Conservation (phyloP, 257 asterid genomes). For the Jasminum sambac region DNA sequence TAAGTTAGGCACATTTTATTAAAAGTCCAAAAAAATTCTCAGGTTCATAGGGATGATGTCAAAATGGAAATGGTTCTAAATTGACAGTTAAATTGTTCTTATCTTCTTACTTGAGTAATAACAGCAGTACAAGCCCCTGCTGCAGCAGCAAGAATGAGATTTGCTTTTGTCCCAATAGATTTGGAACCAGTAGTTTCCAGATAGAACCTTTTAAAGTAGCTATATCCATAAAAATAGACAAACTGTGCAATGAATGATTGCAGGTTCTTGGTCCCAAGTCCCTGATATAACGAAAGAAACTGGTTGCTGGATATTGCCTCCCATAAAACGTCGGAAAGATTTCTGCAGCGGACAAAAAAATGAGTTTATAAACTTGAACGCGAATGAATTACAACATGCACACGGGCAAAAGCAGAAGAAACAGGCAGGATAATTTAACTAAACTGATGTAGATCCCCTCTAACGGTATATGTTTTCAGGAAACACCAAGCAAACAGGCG, state of each 20-base stretch:
- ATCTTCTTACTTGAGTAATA: slow-evolving; percentile 61
- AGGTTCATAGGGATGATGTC: not conserved
- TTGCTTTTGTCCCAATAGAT: slow-evolving; percentile 80
- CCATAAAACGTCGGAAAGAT: slow-evolving; percentile 54
- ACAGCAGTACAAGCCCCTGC: slow-evolving; percentile 90
- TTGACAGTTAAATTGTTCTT: not conserved
- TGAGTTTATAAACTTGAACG: not conserved
- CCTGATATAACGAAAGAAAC: slow-evolving; percentile 76
- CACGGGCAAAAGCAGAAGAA: not conserved
- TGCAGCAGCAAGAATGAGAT: slow-evolving; percentile 85
- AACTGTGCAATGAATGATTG: slow-evolving; percentile 84
- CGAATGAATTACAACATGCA: not conserved
- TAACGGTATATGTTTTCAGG: not conserved
- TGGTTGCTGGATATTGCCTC: slow-evolving; percentile 67
- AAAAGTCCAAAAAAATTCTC: not conserved
- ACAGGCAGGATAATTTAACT: not conserved
- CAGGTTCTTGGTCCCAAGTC: slow-evolving; percentile 83
- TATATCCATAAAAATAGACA: slow-evolving; percentile 86
- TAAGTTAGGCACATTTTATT: slow-evolving; percentile 1
- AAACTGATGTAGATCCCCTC: not conserved
- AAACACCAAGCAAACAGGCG: not conserved
- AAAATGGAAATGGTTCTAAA: not conserved
- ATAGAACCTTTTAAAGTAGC: slow-evolving; percentile 78
- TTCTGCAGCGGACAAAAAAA: slow-evolving; percentile 44
- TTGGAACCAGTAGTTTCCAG: slow-evolving; percentile 62